Percentiles rank a stretch among this genome's conserved stretches.
phyloP scores from a whole-genome alignment of 2,329 filamentous ascomycete genomes.

The Fusarium sp. region DNA sequence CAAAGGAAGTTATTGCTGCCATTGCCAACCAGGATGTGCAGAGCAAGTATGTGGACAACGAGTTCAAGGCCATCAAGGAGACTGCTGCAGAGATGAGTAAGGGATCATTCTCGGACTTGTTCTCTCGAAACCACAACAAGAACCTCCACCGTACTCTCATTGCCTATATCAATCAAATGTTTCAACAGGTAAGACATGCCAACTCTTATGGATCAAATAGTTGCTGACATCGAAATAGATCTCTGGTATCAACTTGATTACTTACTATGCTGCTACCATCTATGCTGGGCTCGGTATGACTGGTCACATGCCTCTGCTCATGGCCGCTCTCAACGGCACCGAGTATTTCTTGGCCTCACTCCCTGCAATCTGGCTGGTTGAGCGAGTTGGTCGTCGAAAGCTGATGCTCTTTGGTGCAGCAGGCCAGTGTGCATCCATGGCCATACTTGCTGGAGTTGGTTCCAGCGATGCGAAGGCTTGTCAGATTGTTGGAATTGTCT shows the following conservation, averaged over 20 bases:
- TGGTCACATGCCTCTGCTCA: slow-evolving; percentile 65
- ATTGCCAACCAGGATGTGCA: slow-evolving; percentile 64
- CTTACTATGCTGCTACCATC: slow-evolving; percentile 69
- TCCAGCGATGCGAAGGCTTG: slow-evolving; percentile 56
- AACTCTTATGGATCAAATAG: fast-evolving
- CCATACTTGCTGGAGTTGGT: slow-evolving; percentile 66
- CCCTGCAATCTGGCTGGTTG: slow-evolving; percentile 68
- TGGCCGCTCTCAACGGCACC: slow-evolving; percentile 53
- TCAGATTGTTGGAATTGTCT: slow-evolving; percentile 70
- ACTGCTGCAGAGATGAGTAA: slow-evolving; percentile 76
- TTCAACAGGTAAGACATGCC: slow-evolving; percentile 54
- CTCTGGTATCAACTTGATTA: slow-evolving; percentile 70
- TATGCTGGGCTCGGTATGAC: slow-evolving; percentile 64
- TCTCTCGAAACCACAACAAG: slow-evolving; percentile 66
- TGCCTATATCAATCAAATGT: slow-evolving; percentile 69
- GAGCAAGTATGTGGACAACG: slow-evolving; percentile 65
- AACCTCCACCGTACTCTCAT: slow-evolving; percentile 67
- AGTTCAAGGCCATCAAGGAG: slow-evolving; percentile 69
- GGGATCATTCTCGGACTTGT: slow-evolving; percentile 66
- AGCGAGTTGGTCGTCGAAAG: slow-evolving; percentile 72
- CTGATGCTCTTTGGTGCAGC: slow-evolving; percentile 76
- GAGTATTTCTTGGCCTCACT: slow-evolving; percentile 71
- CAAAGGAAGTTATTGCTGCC: slow-evolving; percentile 57
- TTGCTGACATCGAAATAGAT: slow-evolving; percentile 43
- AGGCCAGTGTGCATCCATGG: slow-evolving; percentile 71